Evolutionary conservation across 2,329 filamentous ascomycete genomes (phyloP).

Genomic region (Knoxdaviesia proteae): DNA sequence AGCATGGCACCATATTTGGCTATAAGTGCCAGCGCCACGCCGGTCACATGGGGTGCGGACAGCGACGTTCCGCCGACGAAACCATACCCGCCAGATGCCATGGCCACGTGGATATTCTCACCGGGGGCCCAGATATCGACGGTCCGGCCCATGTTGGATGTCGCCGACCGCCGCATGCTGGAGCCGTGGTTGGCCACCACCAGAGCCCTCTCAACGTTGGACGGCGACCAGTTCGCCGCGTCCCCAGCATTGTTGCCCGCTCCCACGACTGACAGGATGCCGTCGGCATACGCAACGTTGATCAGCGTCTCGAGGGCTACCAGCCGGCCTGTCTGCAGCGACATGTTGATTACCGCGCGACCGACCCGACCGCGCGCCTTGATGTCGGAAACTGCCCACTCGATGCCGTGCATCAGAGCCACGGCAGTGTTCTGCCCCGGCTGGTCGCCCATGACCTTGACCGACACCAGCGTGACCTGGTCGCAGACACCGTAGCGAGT

Average conservation of each 20-base stretch:
- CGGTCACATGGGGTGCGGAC: conserved; percentile 39
- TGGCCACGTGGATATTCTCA: conserved; percentile 22
- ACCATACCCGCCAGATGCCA: conserved; percentile 18
- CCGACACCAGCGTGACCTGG: conserved; percentile 17
- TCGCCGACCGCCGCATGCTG: conserved; percentile 17
- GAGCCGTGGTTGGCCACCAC: conserved; percentile 29
- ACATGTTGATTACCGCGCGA: conserved; percentile 33
- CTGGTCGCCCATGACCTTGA: conserved; percentile 12
- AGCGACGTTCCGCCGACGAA: conserved; percentile 38
- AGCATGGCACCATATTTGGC: conserved; percentile 18
- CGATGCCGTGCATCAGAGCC: conserved; percentile 12
- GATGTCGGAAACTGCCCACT: conserved; percentile 24
- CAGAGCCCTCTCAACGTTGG: conserved; percentile 23
- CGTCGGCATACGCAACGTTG: conserved; percentile 19
- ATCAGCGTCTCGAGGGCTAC: conserved; percentile 28
- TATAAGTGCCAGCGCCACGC: conserved; percentile 26
- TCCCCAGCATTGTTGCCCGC: conserved; percentile 29
- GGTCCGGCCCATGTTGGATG: conserved; percentile 26
- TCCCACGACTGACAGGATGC: conserved; percentile 31
- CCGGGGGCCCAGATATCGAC: conserved; percentile 33
- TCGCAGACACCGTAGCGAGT: conserved; percentile 24
- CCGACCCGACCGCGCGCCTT: conserved; percentile 16
- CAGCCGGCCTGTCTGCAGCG: conserved; percentile 25
- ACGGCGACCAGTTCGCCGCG: conserved; percentile 20
- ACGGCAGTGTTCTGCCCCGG: too few relatives aligned